phyloP scores from a whole-genome alignment of 345 rosid genomes.

The Citrus mangshanensis region DNA sequence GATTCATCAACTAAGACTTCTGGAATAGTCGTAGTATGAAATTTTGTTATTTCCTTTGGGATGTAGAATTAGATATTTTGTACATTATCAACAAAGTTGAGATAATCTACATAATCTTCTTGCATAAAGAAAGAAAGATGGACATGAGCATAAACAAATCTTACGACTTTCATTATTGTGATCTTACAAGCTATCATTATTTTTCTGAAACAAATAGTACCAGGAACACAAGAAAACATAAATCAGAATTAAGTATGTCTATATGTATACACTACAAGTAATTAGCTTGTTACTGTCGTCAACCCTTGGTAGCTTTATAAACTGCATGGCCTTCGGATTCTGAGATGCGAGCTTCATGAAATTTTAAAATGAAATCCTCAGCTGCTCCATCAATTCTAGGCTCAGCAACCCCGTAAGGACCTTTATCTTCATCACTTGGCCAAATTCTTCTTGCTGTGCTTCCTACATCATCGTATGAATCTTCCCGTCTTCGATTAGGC shows the following conservation, averaged over 20 bases:
- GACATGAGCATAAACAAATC: background rate
- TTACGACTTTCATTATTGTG: background rate
- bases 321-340: conserved; percentile 23
- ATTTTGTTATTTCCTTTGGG: background rate
- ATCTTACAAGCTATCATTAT: background rate
- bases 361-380: conserved; percentile 47
- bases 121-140: background rate
- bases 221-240: too few species aligned
- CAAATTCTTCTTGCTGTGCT: conserved; percentile 20
- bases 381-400: conserved; percentile 44
- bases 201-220: background rate
- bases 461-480: conserved; percentile 5
- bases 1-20: conserved; percentile 8
- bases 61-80: too few species aligned
- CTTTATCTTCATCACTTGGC: conserved; percentile 38
- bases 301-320: background rate
- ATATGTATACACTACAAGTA: too few species aligned
- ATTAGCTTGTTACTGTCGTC: background rate
- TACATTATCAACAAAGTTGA: too few species aligned
- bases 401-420: conserved; percentile 32
- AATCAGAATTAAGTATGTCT: too few species aligned
- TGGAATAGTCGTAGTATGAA: background rate
- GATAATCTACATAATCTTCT: background rate
- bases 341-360: conserved; percentile 42
- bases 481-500: conserved; percentile 20